Base-by-base conservation (phyloP, 192 early-diverging fungal species). In the Spizellomyces punctatus region DNA sequence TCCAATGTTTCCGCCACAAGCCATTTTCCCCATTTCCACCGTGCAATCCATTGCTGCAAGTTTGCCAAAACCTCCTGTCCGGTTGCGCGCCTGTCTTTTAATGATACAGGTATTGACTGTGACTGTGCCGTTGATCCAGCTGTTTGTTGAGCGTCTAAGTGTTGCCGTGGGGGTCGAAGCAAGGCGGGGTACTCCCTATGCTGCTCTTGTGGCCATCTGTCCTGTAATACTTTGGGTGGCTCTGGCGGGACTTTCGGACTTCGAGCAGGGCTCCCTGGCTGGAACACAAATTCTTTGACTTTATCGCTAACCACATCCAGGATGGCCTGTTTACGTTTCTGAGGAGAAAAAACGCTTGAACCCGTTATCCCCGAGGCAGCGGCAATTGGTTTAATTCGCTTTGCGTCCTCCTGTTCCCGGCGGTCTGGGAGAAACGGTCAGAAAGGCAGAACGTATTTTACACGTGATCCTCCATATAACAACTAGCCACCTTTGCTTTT, bases 1-100 rank as follows among this genome's bases (percentile, higher is more conserved):
- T 52, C 21, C 58, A 70, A 46, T 42, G 68, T 61, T 27, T 70
- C 68, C 16, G 44, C 68, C 10, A 61, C 68, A 6, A 70, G n/a
- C 68, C 68, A 70, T 46, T 59, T 8, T 8, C 68, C 68, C 58
- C 57, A 59, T 47, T 52, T 14, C 36, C 42, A 70, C 17, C 27
- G 22, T 6, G 48, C 42, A 16, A 70, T 43, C 68, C 36, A 42
- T 21, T 19, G 27, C 57, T 59, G 36, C 22, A 70, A 48, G 6
- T 17, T n/a, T 27, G 43, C 58, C 68, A 70, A 43, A 6, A 46
- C 61, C 43, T 70, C 55, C 45, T 70, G 44, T 10, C 68, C 68
- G 1, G 41, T 14, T 44, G 68, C 58, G 27, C 27, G 27, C 27
- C 27, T 36, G 27, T 3, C 3, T 36, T 36, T 36, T 3, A 36